Evolutionary conservation across 2,329 filamentous ascomycete genomes (phyloP).

Genomic region (Amphichorda felina): DNA sequence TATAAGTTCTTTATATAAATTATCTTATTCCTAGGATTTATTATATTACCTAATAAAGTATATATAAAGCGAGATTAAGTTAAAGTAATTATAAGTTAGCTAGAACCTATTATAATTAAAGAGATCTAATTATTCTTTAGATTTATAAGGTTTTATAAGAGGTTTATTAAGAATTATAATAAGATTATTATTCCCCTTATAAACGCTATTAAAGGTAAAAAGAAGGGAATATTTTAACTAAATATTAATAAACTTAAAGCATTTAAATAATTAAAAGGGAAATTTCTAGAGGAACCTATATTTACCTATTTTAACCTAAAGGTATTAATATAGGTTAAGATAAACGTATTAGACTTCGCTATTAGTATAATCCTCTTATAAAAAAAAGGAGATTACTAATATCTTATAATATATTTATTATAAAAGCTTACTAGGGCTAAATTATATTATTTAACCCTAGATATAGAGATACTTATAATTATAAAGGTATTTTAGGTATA

Average conservation of each 20-base stretch:
- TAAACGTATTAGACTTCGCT: slow-evolving; percentile 3
- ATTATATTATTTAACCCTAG: slow-evolving; percentile 1
- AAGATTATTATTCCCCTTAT: no score
- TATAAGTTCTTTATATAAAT: slow-evolving; percentile 1
- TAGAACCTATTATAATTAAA: slow-evolving; percentile 5
- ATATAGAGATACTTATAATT: slow-evolving; percentile 3
- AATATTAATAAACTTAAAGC: background rate
- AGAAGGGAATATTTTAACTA: background rate
- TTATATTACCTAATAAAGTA: no score
- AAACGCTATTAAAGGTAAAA: slow-evolving; percentile 7
- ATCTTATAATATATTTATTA: no score
- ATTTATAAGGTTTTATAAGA: slow-evolving; percentile 1
- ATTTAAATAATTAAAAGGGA: slow-evolving; percentile 2
- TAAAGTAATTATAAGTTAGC: slow-evolving; percentile 4
- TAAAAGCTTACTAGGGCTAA: no score
- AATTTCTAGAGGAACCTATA: no score
- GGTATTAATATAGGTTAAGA: slow-evolving; percentile 13
- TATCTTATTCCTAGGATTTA: slow-evolving; percentile 3
- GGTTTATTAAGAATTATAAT: no score
- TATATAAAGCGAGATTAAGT: slow-evolving; percentile 2
- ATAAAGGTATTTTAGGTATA: slow-evolving; percentile 1
- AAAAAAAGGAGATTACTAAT: slow-evolving; percentile 1
- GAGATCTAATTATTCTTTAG: slow-evolving; percentile 13
- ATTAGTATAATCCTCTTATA: slow-evolving; percentile 7
- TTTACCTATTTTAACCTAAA: no score